Evolutionary conservation across 2,329 filamentous ascomycete species (phyloP).

Genomic region (Epichloe brachyelytri): DNA sequence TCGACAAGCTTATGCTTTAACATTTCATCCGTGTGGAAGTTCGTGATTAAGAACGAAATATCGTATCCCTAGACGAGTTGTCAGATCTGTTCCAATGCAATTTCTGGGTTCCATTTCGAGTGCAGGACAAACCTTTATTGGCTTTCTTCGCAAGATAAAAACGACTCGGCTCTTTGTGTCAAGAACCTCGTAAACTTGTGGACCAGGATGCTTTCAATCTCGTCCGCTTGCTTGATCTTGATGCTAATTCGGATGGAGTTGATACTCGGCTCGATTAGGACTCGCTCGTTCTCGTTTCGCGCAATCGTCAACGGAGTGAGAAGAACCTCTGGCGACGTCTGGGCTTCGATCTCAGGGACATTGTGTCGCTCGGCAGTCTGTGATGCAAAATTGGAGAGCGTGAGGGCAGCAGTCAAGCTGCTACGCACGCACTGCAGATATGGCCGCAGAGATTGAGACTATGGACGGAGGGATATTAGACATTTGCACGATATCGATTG

Average conservation of each 20-base stretch:
- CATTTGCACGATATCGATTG: too few species aligned
- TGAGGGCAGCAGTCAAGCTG: conserved; percentile 85
- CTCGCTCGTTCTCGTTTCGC: conserved; percentile 92
- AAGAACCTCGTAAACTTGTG: conserved; percentile 98
- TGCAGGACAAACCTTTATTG: conserved; percentile 58
- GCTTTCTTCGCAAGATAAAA: conserved; percentile 90
- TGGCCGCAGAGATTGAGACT: conserved; percentile 93
- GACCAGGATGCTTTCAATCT: conserved; percentile 95
- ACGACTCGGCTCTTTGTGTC: conserved; percentile 89
- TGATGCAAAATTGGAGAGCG: conserved; percentile 84
- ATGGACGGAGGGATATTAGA: not conserved
- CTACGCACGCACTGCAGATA: conserved; percentile 95
- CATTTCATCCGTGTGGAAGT: conserved; percentile 98
- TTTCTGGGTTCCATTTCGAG: not conserved
- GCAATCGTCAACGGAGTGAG: conserved; percentile 83
- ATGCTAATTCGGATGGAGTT: conserved; percentile 97
- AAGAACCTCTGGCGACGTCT: conserved; percentile 83
- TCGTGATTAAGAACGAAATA: conserved; percentile 96
- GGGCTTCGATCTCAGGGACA: conserved; percentile 92
- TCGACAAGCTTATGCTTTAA: conserved; percentile 98
- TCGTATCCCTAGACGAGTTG: conserved; percentile 64
- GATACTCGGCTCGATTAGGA: conserved; percentile 90
- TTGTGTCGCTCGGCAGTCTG: conserved; percentile 96
- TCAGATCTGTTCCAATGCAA: not conserved
- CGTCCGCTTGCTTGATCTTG: conserved; percentile 98